Evolutionary conservation across 2,329 filamentous ascomycete genomes (phyloP), one percentile per base, ranked within the genome.

Genomic region (Paracamarosporium sp.): DNA sequence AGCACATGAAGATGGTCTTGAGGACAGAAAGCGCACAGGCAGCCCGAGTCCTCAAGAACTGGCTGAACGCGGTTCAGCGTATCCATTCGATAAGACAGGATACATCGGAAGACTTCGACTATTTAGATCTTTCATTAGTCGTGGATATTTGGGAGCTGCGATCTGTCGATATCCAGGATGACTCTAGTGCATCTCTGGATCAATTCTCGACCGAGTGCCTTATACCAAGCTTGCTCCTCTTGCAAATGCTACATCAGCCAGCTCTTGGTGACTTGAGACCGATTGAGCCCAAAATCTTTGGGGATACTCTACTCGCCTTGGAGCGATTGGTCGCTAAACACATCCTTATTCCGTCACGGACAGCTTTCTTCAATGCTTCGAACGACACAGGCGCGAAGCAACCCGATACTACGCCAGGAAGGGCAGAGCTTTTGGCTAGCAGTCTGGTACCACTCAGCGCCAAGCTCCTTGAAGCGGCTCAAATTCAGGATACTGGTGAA

Each of bases 281-380:
- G 7, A 20, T 31, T 11, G 36, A 53, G 5, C 25, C 43, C 3
- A 30, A 17, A 17, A 47, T 54, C 6, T 25, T 62, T 1, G 55
- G 62, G 13, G 56, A 56, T 28, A 59, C 67, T 7, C 63, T 56
- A 15, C 59, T 61, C 8, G 36, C 44, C 17, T 54, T 80, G 17
- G 76, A 80, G 45, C 70, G 64, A 52, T 59, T 79, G 4, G 46
- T 82, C 25, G 77, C 76, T 5, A 78, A 72, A 57, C 80, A 83
- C 55, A 41, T 81, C 8, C 74, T 82, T 41, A 63, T 76, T 5
- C 79, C 79, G 13, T 70, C 76, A 30, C 69, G 78, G 58, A 59
- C 68, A 22, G 66, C 71, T 4, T 81, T 80, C 64, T 74, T 76
- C 52, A 61, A 62, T 12, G 60, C 63, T n/a, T 44, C 50, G 13